Base-by-base conservation (phyloP, 2,329 filamentous ascomycete species). In the Alternaria sp. region DNA sequence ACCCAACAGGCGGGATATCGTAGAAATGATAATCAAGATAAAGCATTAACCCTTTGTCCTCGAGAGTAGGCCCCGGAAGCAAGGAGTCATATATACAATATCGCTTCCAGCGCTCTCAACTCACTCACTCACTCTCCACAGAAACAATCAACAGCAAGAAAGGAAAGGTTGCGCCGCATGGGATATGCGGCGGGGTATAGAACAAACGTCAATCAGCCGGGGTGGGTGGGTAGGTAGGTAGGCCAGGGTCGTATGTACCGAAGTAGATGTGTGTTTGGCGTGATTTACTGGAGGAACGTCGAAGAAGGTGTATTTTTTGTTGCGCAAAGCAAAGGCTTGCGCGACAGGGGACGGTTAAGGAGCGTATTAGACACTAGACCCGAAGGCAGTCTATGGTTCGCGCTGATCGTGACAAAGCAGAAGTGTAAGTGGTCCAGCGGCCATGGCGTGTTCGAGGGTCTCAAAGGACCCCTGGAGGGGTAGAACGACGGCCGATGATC, bases 321-420 rank as follows among this genome's bases (percentile, higher is more conserved):
- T 36, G 61, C 57, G 64, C 61, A 30, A 45, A 50, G 32, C 36
- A 40, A 40, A 40, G 36, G 36, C 36, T 45, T 40, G 60, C 58
- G 65, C 59, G 26, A 63, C 59, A 62, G 56, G 61, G 28, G 58
- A 57, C 62, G 47, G 15, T 10, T 40, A 54, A 62, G 62, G 64
- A 75, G 68, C 54, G 70, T 73, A 74, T 74, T 73, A 74, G 67
- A 74, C 67, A 72, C 67, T 67, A 70, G 61, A 52, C 64, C 47
- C 52, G 45, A 45, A 54, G 46, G 57, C 54, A 62, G 59, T 58
- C 54, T 47, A 44, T 68, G 47, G 59, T 66, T 62, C 58, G 61
- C 67, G 59, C 57, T 43, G 49, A 54, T 55, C 54, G 50, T 61
- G 30, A 46, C 47, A 50, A 61, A 40, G 32, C 28, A 57, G 30